Evolutionary conservation across 1,284 basidiomycete species (phyloP).

Genomic region (Moesziomyces sp.): DNA sequence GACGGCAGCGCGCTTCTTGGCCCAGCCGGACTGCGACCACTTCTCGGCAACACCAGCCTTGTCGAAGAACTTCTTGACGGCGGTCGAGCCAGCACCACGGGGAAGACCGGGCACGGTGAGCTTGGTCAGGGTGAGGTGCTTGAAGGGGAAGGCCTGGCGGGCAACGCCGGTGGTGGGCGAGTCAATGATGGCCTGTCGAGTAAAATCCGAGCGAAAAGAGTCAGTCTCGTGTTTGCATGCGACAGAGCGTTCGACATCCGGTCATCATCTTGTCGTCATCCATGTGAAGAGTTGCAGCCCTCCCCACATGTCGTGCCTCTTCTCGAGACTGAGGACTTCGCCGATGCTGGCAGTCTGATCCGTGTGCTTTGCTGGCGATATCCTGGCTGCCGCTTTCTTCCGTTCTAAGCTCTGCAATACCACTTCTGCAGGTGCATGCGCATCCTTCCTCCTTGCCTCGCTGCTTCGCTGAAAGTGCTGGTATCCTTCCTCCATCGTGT

Average conservation of each 20-base stretch:
- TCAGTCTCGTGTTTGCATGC: slow-evolving; percentile 8
- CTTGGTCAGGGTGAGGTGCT: slow-evolving; percentile 90
- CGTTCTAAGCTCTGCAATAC: too few species aligned
- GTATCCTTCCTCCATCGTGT: too few species aligned
- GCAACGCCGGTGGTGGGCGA: slow-evolving; percentile 89
- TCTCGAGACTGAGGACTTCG: too few species aligned
- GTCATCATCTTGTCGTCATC: not conserved
- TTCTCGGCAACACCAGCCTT: slow-evolving; percentile 78
- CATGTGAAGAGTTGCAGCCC: too few species aligned
- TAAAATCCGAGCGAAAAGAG: not conserved
- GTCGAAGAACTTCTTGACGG: slow-evolving; percentile 87
- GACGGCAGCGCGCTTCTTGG: slow-evolving; percentile 84
- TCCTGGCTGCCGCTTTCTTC: too few species aligned
- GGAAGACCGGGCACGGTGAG: slow-evolving; percentile 85
- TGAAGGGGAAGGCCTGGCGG: slow-evolving; percentile 91
- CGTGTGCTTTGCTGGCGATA: too few species aligned
- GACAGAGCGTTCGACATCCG: not conserved
- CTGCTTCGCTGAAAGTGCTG: too few species aligned
- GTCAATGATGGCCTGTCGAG: slow-evolving; percentile 86
- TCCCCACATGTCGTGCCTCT: too few species aligned
- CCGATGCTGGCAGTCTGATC: too few species aligned
- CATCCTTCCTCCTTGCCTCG: too few species aligned
- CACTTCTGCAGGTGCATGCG: too few species aligned
- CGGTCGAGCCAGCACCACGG: slow-evolving; percentile 83
- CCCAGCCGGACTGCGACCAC: slow-evolving; percentile 87